Base-by-base conservation (phyloP, 768 basidiomycete genomes). In the Boletus reticulatus region DNA sequence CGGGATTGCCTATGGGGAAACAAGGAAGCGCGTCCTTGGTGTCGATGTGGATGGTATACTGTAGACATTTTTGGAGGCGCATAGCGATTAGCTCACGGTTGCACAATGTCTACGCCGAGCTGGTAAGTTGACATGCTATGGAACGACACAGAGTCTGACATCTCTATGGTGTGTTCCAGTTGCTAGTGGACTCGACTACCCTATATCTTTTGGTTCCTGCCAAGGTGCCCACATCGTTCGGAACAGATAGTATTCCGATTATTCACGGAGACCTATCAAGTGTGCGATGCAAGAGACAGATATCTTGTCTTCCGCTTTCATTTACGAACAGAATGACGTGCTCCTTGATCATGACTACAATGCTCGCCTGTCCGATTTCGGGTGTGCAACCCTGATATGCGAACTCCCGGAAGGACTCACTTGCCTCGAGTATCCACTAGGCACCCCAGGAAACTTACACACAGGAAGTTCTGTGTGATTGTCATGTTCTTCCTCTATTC, bases 21-120 rank as follows among this genome's bases (percentile, higher is more conserved):
- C 50, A 39, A 20, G 39, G 52, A 50, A 47, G 29, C 20, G 20
- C 36, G 0, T 50, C 48, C 14, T 43, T 60, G 48, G 58, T 50
- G 22, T 59, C 57, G 8, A 7, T 31, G 10, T 59, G 58, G 57
- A 59, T 59, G 50, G 43, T 41, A 49, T 50, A 39, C 24, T 59
- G 7, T 56, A 51, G 17, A 14, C 47, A 14, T 49, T 60, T 42
- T 32, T 54, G 7, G 27, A 50, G 8, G 29, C 17, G 0, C 48
- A 54, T 38, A 44, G 19, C 11, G 16, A 43, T 22, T 37, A 19
- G 13, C 58, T 60, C 19, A 22, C 9, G 20, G 22, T 60, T 12
- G 36, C 37, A 32, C 43, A 50, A 17, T 44, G 52, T 16, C 31
- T 60, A 17, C 38, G 24, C 24, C 4, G 24, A 55, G 24, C 31